These are phyloP conservation scores for Zizania latifolia DNA, from an alignment of 176 grass and related monocot genomes.

Conservation along the genomic window DNA sequence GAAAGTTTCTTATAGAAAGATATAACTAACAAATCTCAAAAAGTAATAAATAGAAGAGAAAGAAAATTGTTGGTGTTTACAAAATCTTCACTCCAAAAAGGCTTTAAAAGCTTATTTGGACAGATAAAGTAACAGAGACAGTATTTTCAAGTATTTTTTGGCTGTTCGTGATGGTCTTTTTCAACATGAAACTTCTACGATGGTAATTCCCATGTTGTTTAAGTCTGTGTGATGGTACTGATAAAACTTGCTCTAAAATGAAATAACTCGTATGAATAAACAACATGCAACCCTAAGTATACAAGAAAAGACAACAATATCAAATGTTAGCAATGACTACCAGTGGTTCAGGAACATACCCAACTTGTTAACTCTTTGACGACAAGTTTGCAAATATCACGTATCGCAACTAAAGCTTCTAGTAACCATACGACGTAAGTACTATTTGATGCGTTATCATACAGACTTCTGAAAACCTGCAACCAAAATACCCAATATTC, in stretches of 20 bases:
- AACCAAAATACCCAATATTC: slow-evolving; percentile 15
- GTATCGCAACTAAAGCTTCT: slow-evolving; percentile 66
- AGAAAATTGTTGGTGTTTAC: not conserved
- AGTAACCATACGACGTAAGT: slow-evolving; percentile 55
- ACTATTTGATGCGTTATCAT: slow-evolving; percentile 73
- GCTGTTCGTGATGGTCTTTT: not conserved
- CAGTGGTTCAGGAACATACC: slow-evolving; percentile 38
- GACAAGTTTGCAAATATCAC: slow-evolving; percentile 79
- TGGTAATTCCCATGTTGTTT: not conserved
- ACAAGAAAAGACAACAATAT: not conserved
- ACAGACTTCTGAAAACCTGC: slow-evolving; percentile 86
- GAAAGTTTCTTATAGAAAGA: not conserved
- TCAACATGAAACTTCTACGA: not conserved
- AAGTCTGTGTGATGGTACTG: not conserved
- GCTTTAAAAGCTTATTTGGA: not conserved
- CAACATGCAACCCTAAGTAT: not conserved
- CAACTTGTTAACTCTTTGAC: slow-evolving; percentile 90
- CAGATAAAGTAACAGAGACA: not conserved
- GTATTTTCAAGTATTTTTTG: not conserved
- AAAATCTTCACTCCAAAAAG: not conserved
- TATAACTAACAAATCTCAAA: not conserved
- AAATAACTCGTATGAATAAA: not conserved
- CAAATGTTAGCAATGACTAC: not conserved
- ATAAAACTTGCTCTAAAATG: not conserved
- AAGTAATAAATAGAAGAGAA: not conserved